Evolutionary conservation across 139 green algal genomes (phyloP), one percentile per base, ranked within the genome.

Genomic region (Micromonas commoda): DNA sequence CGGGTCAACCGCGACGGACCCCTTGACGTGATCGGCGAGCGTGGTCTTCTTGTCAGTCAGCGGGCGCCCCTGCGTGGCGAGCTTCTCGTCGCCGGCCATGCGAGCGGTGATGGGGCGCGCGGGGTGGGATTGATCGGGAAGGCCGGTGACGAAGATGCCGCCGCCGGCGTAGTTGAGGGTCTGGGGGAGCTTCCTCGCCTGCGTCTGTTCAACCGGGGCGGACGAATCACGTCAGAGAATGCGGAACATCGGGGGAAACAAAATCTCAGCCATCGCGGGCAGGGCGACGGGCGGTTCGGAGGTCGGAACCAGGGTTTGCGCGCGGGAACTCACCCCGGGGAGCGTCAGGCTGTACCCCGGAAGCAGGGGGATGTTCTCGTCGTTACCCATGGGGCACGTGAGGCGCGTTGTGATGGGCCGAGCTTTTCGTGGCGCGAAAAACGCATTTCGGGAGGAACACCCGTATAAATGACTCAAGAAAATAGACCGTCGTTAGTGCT

Each of bases 111-210:
- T 9, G 9, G 45, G 45, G 9, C 45, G 45, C 45, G 45, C 45
- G 9, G 45, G 45, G 45, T 57, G 45, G 9, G 45, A 9, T 16
- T 57, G 45, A 9, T 57, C 45, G 9, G 45, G 45, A 16, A 57
- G 45, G 9, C 45, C 45, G 9, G 45, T 16, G 45, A 57, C 45
- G 45, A 9, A 16, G 45, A 57, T 57, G 9, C 26, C 32, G 71
- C 71, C 71, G 54, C 76, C 76, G 28, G 32, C 32, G 54, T 78
- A 78, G 21, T 76, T 76, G 31, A 78, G 45, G 20, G 71, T 78
- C 71, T 78, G 71, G 9, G 63, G 63, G 28, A 39, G 13, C 63
- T 23, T 57, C 45, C 16, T 57, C 45, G 45, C 9, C 9, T 9
- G 45, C 9, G 16, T 57, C 45, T 57, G 45, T 16, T 57, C 45